Percentiles rank a stretch among this genome's conserved stretches.
These are phyloP conservation scores for Babesia divergens DNA, from an alignment of 169 alveolate genomes.

Conservation along the genomic window DNA sequence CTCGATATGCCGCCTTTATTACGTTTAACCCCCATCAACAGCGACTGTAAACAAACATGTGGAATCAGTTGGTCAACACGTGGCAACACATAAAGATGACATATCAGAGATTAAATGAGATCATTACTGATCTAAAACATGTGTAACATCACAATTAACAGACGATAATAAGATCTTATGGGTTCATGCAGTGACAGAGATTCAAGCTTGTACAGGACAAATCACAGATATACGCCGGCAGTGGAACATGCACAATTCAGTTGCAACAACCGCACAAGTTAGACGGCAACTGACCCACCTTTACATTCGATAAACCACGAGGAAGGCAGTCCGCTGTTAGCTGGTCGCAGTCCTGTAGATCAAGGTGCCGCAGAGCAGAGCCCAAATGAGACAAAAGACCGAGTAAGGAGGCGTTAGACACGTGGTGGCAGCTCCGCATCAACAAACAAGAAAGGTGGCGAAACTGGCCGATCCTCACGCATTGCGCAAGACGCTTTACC, in stretches of 20 bases:
- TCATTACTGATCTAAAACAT: no score
- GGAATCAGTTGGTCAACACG: no score
- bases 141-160: no score
- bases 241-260: no score
- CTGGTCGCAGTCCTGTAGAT: constrained; percentile 28
- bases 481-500: constrained; percentile 3
- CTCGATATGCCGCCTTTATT: not conserved
- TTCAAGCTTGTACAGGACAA: no score
- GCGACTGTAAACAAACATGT: no score
- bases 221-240: no score
- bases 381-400: constrained; percentile 14
- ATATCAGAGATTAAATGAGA: no score
- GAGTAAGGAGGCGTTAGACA: constrained; percentile 7
- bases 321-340: constrained; percentile 18
- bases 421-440: constrained; percentile 41
- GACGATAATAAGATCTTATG: no score
- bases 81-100: no score
- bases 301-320: not conserved
- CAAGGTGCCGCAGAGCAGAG: constrained; percentile 7
- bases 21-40: not conserved
- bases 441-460: not conserved
- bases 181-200: no score
- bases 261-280: no score
- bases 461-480: constrained; percentile 26
- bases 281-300: constrained; percentile 18